These are phyloP conservation scores for Trichoderma sp. DNA, from an alignment of 2,329 filamentous ascomycete genomes.

Conservation along the genomic window DNA sequence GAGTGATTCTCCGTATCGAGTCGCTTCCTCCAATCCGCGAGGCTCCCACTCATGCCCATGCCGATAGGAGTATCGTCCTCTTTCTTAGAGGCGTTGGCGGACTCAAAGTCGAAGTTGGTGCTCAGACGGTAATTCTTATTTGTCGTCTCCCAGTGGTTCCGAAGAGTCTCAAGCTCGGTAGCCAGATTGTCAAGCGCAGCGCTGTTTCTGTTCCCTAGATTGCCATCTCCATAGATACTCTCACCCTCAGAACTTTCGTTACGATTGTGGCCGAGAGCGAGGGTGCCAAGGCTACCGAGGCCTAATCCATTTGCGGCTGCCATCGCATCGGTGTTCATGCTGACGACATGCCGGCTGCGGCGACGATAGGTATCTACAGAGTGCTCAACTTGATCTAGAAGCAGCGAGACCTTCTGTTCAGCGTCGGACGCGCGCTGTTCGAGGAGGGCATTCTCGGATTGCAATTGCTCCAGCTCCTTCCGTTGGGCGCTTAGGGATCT, in stretches of 20 bases:
- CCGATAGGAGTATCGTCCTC: conserved; percentile 42
- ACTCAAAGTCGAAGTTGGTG: conserved; percentile 83
- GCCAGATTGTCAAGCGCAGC: conserved; percentile 84
- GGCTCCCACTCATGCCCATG: conserved; percentile 62
- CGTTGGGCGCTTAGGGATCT: conserved; percentile 58
- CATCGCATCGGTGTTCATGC: conserved; percentile 47
- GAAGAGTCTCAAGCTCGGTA: conserved; percentile 83
- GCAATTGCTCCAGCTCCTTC: conserved; percentile 74
- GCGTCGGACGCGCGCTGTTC: conserved; percentile 85
- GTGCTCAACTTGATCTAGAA: conserved; percentile 90
- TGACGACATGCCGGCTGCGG: conserved; percentile 58
- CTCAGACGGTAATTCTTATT: conserved; percentile 93
- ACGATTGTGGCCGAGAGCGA: conserved; percentile 41
- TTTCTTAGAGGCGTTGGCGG: conserved; percentile 38
- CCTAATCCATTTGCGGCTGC: conserved; percentile 36
- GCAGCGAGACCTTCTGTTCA: conserved; percentile 85
- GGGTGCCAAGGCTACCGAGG: conserved; percentile 26
- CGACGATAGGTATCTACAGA: conserved; percentile 94
- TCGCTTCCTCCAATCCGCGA: conserved; percentile 77
- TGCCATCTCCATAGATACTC: conserved; percentile 59
- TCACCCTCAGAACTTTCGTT: conserved; percentile 58
- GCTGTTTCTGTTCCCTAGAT: conserved; percentile 52
- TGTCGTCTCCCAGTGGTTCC: conserved; percentile 91
- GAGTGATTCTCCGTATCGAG: conserved; percentile 53
- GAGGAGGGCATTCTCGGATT: conserved; percentile 74